These are phyloP conservation scores for Lathyrus oleraceus DNA, from an alignment of 306 rosid genomes.

Conservation along the genomic window DNA sequence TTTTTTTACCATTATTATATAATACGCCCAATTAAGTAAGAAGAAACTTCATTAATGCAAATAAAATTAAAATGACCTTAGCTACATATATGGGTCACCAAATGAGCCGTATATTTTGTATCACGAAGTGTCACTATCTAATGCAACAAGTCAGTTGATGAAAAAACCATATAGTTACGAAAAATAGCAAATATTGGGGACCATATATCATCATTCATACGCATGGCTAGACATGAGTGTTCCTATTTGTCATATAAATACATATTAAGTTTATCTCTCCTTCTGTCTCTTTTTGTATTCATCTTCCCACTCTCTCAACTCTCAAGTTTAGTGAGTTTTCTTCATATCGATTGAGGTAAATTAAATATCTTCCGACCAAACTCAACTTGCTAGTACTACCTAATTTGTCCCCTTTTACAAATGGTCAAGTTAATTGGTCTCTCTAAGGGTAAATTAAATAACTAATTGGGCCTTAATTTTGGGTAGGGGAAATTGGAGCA, in stretches of 20 bases:
- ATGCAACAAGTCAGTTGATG: slow-evolving; percentile 31
- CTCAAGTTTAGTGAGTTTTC: not conserved
- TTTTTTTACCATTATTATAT: no score
- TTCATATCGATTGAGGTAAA: not conserved
- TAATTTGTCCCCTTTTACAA: no score
- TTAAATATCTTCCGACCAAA: not conserved
- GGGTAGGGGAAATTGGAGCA: no score
- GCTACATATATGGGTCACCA: not conserved
- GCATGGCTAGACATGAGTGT: slow-evolving; percentile 5
- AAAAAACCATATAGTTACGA: slow-evolving; percentile 38
- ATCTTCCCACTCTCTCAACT: not conserved
- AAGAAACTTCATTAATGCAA: not conserved
- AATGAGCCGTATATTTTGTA: not conserved
- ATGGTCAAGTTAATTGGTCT: no score
- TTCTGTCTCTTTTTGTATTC: slow-evolving; percentile 14
- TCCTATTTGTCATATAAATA: slow-evolving; percentile 11
- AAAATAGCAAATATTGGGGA: slow-evolving; percentile 38
- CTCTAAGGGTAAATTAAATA: no score
- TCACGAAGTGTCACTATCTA: slow-evolving; percentile 25
- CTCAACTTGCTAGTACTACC: not conserved
- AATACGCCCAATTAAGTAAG: not conserved
- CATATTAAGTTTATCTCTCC: not conserved
- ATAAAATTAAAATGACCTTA: slow-evolving; percentile 18
- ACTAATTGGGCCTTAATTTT: no score
- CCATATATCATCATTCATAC: slow-evolving; percentile 38